Conservation (phyloP, 306 rosid species). For the Glycine soja region DNA sequence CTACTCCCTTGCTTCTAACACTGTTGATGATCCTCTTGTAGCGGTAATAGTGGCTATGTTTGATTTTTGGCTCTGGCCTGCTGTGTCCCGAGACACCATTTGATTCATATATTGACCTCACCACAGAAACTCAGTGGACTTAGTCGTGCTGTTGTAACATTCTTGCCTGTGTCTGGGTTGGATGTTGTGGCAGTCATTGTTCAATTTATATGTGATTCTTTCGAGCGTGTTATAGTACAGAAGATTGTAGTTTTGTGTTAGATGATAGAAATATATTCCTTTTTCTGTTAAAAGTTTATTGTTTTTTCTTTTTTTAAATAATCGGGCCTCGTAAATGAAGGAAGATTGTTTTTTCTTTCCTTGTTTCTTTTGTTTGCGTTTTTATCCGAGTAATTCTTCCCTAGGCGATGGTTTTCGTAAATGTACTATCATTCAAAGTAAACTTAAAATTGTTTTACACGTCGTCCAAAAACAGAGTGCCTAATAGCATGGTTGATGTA, state of each 20-base stretch:
- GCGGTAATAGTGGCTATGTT: conserved; percentile 49
- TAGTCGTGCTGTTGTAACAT: conserved; percentile 40
- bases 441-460: too few species aligned
- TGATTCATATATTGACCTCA: conserved; percentile 35
- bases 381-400: background rate
- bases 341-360: too few species aligned
- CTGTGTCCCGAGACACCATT: conserved; percentile 29
- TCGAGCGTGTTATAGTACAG: conserved; percentile 38
- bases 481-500: too few species aligned
- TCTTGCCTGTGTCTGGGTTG: conserved; percentile 41
- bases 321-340: too few species aligned
- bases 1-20: conserved; percentile 45
- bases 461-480: too few species aligned
- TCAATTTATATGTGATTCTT: conserved; percentile 48
- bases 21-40: conserved; percentile 51
- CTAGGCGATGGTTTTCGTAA: background rate
- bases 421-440: too few species aligned
- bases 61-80: conserved; percentile 20
- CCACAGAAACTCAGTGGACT: conserved; percentile 45
- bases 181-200: conserved; percentile 41
- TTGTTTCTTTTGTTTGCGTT: too few species aligned
- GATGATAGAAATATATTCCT: conserved; percentile 39
- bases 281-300: conserved; percentile 8
- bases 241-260: conserved; percentile 46
- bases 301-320: background rate